phyloP scores from a whole-genome alignment of 2,329 filamentous ascomycete species.

The Purpureocillium lavendulum region DNA sequence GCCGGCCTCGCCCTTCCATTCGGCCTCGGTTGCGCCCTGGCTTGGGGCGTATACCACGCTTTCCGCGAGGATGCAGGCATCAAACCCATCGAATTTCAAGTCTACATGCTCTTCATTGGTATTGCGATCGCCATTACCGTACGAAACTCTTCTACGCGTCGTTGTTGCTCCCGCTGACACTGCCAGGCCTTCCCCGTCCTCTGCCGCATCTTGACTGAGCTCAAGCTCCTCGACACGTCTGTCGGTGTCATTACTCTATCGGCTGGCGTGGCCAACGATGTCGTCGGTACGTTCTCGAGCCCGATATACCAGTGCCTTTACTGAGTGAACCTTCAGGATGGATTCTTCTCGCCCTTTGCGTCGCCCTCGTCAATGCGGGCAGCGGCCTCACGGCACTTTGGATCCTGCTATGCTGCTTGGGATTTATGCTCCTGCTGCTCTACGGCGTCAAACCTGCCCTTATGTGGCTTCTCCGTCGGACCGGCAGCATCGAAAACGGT shows the following conservation, averaged over 20 bases:
- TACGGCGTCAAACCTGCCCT: constrained; percentile 67
- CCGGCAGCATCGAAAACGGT: constrained; percentile 75
- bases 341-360: constrained; percentile 87
- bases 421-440: constrained; percentile 67
- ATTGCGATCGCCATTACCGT: constrained; percentile 84
- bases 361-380: constrained; percentile 83
- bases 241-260: constrained; percentile 86
- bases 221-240: constrained; percentile 74
- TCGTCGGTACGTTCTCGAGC: constrained; percentile 21
- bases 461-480: constrained; percentile 63
- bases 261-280: constrained; percentile 88
- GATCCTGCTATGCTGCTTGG: constrained; percentile 68
- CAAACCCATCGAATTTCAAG: constrained; percentile 37
- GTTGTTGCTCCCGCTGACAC: neutral
- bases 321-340: constrained; percentile 36
- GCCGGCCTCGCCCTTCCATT: constrained; percentile 79
- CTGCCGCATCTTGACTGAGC: constrained; percentile 84
- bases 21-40: constrained; percentile 69
- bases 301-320: neutral
- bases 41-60: constrained; percentile 70
- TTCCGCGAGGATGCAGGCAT: constrained; percentile 44
- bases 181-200: constrained; percentile 68
- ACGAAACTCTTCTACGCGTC: constrained; percentile 1
- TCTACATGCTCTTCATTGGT: constrained; percentile 69
- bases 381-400: constrained; percentile 76